Conservation (phyloP, 2,329 filamentous ascomycete species). For the Penicillium hesseltinei region DNA sequence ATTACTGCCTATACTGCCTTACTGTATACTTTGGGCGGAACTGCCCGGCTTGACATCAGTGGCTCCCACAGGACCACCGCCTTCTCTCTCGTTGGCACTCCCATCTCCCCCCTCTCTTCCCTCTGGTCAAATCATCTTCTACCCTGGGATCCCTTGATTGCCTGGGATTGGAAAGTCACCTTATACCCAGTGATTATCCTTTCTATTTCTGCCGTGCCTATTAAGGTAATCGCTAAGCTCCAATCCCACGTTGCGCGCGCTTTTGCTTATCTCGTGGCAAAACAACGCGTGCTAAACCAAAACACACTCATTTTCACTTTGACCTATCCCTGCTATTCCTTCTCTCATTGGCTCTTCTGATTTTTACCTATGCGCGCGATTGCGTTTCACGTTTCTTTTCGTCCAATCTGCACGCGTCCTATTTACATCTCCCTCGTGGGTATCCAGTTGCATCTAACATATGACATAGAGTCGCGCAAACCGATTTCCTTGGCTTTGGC, state of each 20-base stretch:
- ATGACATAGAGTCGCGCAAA: constrained; percentile 10
- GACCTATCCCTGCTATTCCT: constrained; percentile 1
- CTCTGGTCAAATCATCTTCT: constrained; percentile 21
- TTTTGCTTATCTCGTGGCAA: constrained; percentile 14
- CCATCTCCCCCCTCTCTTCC: constrained; percentile 13
- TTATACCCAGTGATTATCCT: constrained; percentile 18
- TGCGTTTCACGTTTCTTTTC: constrained; percentile 12
- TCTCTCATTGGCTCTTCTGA: constrained; percentile 13
- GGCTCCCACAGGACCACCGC: constrained; percentile 14
- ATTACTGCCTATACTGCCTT: not conserved
- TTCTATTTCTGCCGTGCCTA: constrained; percentile 4
- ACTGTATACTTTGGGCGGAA: constrained; percentile 9
- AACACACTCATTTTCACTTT: not conserved
- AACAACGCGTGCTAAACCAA: constrained; percentile 23
- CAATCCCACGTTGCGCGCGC: constrained; percentile 21
- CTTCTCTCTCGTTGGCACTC: constrained; percentile 20
- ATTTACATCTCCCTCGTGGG: constrained; percentile 14
- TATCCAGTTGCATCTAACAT: constrained; percentile 17
- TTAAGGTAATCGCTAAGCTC: constrained; percentile 17
- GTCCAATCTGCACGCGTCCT: constrained; percentile 16
- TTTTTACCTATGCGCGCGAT: constrained; percentile 6
- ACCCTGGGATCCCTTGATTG: constrained; percentile 20
- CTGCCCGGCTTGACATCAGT: constrained; percentile 16
- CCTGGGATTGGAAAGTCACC: constrained; percentile 14
- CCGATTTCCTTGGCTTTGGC: constrained; percentile 12